Conservation (phyloP, 2,329 filamentous ascomycete genomes). For the Lachnellula hyalina region DNA sequence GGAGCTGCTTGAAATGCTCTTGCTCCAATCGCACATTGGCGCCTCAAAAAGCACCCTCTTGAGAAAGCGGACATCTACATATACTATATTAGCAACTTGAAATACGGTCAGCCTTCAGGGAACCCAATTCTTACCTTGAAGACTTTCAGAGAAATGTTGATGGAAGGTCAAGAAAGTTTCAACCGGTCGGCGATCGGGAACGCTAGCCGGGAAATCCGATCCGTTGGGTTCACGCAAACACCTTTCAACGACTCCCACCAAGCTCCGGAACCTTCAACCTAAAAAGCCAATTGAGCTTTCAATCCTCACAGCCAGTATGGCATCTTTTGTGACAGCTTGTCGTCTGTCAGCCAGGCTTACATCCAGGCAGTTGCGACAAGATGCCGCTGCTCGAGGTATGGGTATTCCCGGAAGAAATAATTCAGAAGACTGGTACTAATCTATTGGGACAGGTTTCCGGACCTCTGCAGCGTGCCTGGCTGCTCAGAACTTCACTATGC, state of each 20-base stretch:
- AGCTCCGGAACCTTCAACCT: constrained; percentile 9
- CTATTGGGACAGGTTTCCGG: constrained; percentile 50
- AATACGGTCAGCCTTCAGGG: background rate
- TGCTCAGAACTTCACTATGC: constrained; percentile 87
- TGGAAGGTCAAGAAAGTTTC: constrained; percentile 9
- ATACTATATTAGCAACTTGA: background rate
- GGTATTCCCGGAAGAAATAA: constrained; percentile 14
- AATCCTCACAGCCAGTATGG: constrained; percentile 45
- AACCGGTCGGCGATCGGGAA: constrained; percentile 18
- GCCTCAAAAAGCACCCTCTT: constrained; percentile 28
- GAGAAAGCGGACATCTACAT: constrained; percentile 34
- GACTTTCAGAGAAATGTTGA: background rate
- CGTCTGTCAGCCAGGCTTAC: constrained; percentile 58
- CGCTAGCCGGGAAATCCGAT: constrained; percentile 15
- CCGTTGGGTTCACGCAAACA: constrained; percentile 19
- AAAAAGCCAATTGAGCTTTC: constrained; percentile 28
- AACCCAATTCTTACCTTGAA: constrained; percentile 15
- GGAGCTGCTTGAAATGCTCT: constrained; percentile 12
- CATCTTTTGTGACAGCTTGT: constrained; percentile 59
- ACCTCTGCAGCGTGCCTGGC: constrained; percentile 59
- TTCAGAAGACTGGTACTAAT: constrained; percentile 12
- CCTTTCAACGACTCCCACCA: constrained; percentile 13
- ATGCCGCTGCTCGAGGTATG: constrained; percentile 55
- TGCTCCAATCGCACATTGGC: constrained; percentile 14
- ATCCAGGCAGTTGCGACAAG: constrained; percentile 46